Evolutionary conservation across 805 yeast species (phyloP).

Genomic region (Starmerella etchellsii): DNA sequence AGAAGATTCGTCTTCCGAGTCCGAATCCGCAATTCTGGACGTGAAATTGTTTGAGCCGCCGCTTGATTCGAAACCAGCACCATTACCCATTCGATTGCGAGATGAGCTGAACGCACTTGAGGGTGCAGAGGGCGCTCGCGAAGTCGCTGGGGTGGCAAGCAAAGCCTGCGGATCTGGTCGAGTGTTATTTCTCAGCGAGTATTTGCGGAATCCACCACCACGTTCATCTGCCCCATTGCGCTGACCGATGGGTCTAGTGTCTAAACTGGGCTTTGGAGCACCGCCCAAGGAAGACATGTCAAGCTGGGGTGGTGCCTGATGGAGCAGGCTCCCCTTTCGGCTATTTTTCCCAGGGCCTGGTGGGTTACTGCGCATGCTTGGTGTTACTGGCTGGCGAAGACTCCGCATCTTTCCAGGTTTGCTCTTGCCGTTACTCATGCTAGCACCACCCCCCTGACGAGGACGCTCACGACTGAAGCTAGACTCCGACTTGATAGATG

Average conservation of each 20-base stretch:
- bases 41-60: conserved; percentile 14
- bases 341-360: background rate
- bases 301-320: conserved; percentile 9
- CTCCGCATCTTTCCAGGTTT: conserved; percentile 7
- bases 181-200: conserved; percentile 11
- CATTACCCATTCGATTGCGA: too few species aligned
- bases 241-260: too few species aligned
- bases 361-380: conserved; percentile 2
- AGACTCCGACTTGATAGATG: conserved; percentile 15
- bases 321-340: conserved; percentile 7
- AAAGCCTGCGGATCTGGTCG: conserved; percentile 18
- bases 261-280: background rate
- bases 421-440: background rate
- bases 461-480: conserved; percentile 17
- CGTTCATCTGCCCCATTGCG: background rate
- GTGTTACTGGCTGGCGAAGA: conserved; percentile 9
- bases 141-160: conserved; percentile 1
- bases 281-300: conserved; percentile 1
- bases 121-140: background rate
- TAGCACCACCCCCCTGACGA: background rate
- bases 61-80: background rate
- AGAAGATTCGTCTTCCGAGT: conserved; percentile 24
- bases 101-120: too few species aligned
- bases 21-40: conserved; percentile 27
- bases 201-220: conserved; percentile 13